A percentile compares a stretch with the other conserved stretches of the same genome.
Evolutionary conservation across 164 flowering plant genomes (phyloP).

Genomic region (Vitis amurensis): DNA sequence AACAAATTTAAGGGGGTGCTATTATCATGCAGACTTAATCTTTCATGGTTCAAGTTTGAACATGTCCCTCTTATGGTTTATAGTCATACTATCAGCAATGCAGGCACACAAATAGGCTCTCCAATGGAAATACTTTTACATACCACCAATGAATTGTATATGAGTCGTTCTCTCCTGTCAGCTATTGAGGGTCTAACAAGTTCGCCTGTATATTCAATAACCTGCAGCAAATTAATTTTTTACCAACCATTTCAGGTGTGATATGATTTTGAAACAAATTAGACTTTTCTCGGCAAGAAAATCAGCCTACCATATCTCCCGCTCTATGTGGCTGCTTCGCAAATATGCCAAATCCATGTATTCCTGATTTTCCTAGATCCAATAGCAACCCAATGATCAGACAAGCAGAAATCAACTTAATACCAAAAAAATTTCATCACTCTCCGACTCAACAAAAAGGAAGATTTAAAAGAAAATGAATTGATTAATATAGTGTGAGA

Average conservation of each 20-base stretch:
- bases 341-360: conserved; percentile 97
- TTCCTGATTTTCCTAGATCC: conserved; percentile 81
- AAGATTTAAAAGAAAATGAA: not conserved
- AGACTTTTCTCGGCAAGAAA: not conserved
- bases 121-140: conserved; percentile 21
- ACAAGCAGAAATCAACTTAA: not conserved
- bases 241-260: not conserved
- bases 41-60: not conserved
- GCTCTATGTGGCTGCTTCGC: conserved; percentile 84
- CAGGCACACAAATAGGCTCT: not conserved
- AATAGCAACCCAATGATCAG: conserved; percentile 3
- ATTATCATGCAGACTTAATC: not conserved
- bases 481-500: too few relatives aligned
- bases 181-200: conserved; percentile 91
- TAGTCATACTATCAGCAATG: not conserved
- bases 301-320: conserved; percentile 82
- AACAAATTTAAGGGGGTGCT: not conserved
- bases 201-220: conserved; percentile 94
- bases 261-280: not conserved
- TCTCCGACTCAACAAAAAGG: not conserved
- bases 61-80: too few relatives aligned
- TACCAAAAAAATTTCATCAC: not conserved
- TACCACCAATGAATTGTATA: conserved; percentile 97
- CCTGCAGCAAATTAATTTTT: conserved; percentile 34
- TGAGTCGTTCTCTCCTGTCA: conserved; percentile 83